phyloP scores from a whole-genome alignment of 495 filamentous ascomycete genomes.

The Neurospora sp. region DNA sequence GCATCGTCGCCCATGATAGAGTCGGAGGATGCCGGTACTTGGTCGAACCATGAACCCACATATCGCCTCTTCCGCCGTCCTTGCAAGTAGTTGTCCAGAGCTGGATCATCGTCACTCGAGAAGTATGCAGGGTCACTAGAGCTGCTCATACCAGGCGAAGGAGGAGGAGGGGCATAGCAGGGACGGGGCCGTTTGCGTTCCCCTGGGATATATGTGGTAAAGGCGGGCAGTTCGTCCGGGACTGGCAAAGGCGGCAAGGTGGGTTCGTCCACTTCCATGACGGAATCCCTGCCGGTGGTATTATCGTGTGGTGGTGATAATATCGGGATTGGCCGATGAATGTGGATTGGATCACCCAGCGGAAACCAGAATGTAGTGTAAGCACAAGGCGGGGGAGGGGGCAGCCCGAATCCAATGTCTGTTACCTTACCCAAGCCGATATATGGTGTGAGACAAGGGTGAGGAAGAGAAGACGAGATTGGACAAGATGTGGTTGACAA shows the following conservation, averaged over 20 bases:
- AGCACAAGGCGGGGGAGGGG: not conserved
- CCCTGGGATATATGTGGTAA: conserved; percentile 20
- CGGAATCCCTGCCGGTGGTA: conserved; percentile 4
- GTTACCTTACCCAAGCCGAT: not conserved
- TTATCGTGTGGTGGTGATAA: conserved; percentile 6
- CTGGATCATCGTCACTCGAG: conserved; percentile 67
- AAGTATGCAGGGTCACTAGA: conserved; percentile 71
- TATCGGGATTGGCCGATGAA: not conserved
- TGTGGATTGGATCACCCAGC: not conserved
- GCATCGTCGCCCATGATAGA: conserved; percentile 27
- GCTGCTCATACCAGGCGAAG: conserved; percentile 17
- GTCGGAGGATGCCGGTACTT: conserved; percentile 35
- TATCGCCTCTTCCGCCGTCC: conserved; percentile 46
- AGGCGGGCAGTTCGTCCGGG: conserved; percentile 6
- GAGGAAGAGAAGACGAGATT: not conserved
- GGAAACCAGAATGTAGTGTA: not conserved
- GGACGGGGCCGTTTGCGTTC: conserved; percentile 33
- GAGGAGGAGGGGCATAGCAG: conserved; percentile 11
- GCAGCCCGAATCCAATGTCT: not conserved
- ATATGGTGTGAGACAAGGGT: not conserved
- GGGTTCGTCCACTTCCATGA: conserved; percentile 30
- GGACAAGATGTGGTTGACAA: not conserved
- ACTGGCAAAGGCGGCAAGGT: conserved; percentile 30
- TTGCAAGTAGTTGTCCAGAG: conserved; percentile 57
- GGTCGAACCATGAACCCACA: conserved; percentile 62